Percentiles rank a stretch among this genome's conserved stretches.
phyloP scores from a whole-genome alignment of 73 alveolate genomes.

The Effrenium voratum region DNA sequence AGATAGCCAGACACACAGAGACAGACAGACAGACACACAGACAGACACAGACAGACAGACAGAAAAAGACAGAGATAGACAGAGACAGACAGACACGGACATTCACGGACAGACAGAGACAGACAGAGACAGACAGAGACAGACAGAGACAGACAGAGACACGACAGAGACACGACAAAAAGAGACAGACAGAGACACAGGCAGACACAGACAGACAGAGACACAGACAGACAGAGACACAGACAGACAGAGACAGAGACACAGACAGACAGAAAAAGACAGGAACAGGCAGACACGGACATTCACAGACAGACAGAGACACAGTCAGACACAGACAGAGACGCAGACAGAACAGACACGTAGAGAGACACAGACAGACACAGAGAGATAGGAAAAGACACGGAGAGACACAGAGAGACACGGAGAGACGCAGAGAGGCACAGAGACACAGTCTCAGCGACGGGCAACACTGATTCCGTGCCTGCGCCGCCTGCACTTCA shows the following conservation, averaged over 20 bases:
- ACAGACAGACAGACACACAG: constrained; percentile 2
- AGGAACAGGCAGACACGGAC: not conserved
- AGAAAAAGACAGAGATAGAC: not conserved
- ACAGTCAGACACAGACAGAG: not conserved
- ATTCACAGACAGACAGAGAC: not conserved
- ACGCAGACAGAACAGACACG: constrained; percentile 5
- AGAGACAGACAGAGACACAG: constrained; percentile 24
- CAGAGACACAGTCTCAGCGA: too few species aligned
- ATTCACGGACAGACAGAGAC: not conserved
- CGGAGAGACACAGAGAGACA: not conserved
- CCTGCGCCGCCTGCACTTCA: too few species aligned
- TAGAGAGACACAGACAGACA: constrained; percentile 13
- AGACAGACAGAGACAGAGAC: not conserved
- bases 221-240: not conserved
- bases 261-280: not conserved
- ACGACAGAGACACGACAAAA: not conserved
- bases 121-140: not conserved
- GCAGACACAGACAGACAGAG: not conserved
- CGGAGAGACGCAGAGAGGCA: not conserved
- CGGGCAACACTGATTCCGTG: too few species aligned
- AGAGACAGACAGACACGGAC: not conserved
- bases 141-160: not conserved
- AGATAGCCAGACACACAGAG: not conserved
- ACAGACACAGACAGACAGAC: not conserved
- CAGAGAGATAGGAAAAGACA: not conserved